Conservation (phyloP, 2,329 filamentous ascomycete species). For the Penicillium verrucosum region DNA sequence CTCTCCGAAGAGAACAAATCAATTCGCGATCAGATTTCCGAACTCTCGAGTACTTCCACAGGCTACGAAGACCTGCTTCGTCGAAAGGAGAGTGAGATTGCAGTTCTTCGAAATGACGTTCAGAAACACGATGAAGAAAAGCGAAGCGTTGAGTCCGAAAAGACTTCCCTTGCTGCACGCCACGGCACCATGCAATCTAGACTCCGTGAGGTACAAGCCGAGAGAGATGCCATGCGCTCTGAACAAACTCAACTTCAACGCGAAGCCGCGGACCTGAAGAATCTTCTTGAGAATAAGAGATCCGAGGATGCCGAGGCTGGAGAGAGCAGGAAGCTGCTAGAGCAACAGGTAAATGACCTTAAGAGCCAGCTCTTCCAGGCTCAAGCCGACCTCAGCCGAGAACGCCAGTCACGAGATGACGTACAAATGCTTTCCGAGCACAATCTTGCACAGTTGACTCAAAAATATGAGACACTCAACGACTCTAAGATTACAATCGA, state of each 20-base stretch:
- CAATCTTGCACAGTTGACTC: conserved; percentile 75
- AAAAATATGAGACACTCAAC: conserved; percentile 82
- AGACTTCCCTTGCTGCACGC: conserved; percentile 64
- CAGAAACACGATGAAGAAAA: conserved; percentile 80
- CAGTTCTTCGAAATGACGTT: conserved; percentile 78
- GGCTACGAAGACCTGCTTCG: conserved; percentile 93
- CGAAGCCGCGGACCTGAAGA: conserved; percentile 84
- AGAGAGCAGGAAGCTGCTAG: conserved; percentile 76
- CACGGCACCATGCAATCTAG: conserved; percentile 74
- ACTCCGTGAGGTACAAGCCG: conserved; percentile 80
- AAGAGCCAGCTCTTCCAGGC: conserved; percentile 81
- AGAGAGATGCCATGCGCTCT: conserved; percentile 79
- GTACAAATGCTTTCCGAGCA: conserved; percentile 87
- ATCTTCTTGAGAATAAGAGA: conserved; percentile 79
- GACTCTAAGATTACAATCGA: conserved; percentile 96
- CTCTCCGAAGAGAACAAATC: conserved; percentile 76
- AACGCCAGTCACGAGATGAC: conserved; percentile 90
- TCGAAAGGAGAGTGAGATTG: conserved; percentile 89
- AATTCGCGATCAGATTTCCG: conserved; percentile 77
- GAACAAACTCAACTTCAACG: conserved; percentile 81
- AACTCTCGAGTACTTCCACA: conserved; percentile 86
- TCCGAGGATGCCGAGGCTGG: conserved; percentile 84
- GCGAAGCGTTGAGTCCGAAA: conserved; percentile 74
- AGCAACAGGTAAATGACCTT: conserved; percentile 81
- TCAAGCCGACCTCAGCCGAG: conserved; percentile 84